Evolutionary conservation across 2,329 filamentous ascomycete genomes (phyloP), one percentile per base, ranked within the genome.

Genomic region (Magnaporthiopsis rhizophila): DNA sequence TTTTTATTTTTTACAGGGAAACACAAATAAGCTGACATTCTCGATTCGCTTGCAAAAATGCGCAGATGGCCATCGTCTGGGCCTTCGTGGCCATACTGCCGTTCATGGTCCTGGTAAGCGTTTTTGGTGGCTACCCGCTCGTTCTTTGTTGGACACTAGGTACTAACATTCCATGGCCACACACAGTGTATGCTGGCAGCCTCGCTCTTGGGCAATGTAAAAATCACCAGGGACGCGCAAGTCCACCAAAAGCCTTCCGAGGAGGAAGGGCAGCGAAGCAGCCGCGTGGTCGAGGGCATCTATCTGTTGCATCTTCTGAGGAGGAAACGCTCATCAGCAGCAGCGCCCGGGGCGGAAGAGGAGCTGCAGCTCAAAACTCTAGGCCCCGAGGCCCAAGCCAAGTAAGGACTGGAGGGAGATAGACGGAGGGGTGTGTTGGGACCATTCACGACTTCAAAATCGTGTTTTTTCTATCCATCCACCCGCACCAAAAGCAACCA

Each of bases 51-150:
- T 12, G 34, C 2, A 45, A 15, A 30, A 30, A 45, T 4, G 4
- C 4, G 3, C 21, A 68, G 68, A 69, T 68, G 65, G 87, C 85
- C 0, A 83, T 89, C n/a, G 83, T 86, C 67, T 88, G 86, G 82
- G 84, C 86, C 0, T 87, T 87, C 68, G 79, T 88, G 56, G 77
- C 85, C 0, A 81, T 90, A 53, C 74, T 84, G 15, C 86, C 86
- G 0, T 81, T 89, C 65, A 79, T 88, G 74, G 72, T 76, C 32
- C 34, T 77, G 65, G 78, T 77, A 68, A 67, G 74, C 57, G 6
- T 6, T 30, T 12, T 8, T 3, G 8, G 3, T 18, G n/a, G 8
- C 8, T 18, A 6, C 18, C 57, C n/a, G 28, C 13, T 12, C 28
- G 28, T 13, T 6, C 7, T 21, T 26, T 32, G 30, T 11, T 56